Conservation (phyloP, 164 flowering plant species). For the Umbilicus rupestris region DNA sequence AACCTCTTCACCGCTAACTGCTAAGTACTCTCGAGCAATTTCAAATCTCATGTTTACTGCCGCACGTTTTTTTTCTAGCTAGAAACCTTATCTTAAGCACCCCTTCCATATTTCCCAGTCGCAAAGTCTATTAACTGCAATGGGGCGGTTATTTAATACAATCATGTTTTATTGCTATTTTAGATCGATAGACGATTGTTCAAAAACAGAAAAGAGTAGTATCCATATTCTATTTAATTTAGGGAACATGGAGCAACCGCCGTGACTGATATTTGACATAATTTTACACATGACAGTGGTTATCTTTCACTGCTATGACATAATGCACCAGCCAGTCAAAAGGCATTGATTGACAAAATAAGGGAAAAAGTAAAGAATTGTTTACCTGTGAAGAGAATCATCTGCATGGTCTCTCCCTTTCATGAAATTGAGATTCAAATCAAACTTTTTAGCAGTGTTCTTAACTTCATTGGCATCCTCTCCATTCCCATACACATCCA, state of each 20-base stretch:
- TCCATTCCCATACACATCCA: constrained; percentile 94
- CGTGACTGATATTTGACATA: not conserved
- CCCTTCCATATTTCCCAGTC: too few species aligned
- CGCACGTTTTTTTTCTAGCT: too few species aligned
- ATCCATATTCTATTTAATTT: not conserved
- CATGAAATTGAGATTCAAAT: constrained; percentile 64
- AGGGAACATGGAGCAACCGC: not conserved
- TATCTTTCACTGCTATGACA: not conserved
- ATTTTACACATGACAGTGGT: not conserved
- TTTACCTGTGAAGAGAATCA: constrained; percentile 80
- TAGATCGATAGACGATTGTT: too few species aligned
- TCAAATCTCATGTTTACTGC: too few species aligned
- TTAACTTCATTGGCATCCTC: constrained; percentile 94
- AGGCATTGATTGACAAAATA: not conserved
- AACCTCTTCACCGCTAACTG: too few species aligned
- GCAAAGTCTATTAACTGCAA: too few species aligned
- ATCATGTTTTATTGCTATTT: too few species aligned
- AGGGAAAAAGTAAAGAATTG: not conserved
- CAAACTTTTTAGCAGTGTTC: constrained; percentile 58
- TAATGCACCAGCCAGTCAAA: not conserved
- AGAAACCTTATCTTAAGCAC: too few species aligned
- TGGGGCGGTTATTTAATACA: too few species aligned
- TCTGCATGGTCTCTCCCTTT: constrained; percentile 98
- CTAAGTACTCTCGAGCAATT: too few species aligned
- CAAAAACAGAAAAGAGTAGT: too few species aligned